Evolutionary conservation across 768 basidiomycete genomes (phyloP), one percentile per base, ranked within the genome.

Genomic region (Candolleomyces eurysporus): DNA sequence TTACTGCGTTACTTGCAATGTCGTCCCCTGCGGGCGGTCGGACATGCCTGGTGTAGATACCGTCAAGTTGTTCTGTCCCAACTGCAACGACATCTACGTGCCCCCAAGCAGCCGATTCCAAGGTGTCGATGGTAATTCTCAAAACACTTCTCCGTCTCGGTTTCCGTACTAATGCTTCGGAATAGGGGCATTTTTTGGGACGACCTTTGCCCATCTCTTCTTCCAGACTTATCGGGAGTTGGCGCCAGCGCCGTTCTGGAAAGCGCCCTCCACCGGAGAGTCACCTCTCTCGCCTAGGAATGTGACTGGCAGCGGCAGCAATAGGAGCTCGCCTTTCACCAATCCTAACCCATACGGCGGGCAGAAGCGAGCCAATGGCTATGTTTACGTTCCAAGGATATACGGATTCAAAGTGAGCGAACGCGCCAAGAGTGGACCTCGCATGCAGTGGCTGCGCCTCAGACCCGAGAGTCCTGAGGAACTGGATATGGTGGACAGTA

Each of bases 361-460:
- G 0, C 94, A 96, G 75, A 95, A 94, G 74, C 86, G 86, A 46
- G 91, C 95, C 2, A 84, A 87, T 31, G 93, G 92, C 5, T 87
- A 88, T 71, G 85, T 98, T 14, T 98, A 99, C 70, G 82, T 87
- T 16, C 92, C 96, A 5, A 84, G 90, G 73, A 96, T 99, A 70
- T 98, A 98, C 67, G 97, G 97, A 0, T 99, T 99, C 83, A 92
- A 90, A 75, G 96, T 99, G 30, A 95, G 90, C 70, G 97, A 99
- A 73, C 81, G 92, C 56, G 94, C 97, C 11, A 91, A 94, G 73
- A 92, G 86, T 67, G 97, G 97, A 5, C 97, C 97, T 14, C 82
- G 97, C 61, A 98, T 99, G 96, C 89, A 90, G 69, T 99, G 97
- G 97, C 74, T 98, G 73, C 82, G 97, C 58, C 73, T 94, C 73